Evolutionary conservation across 2,329 filamentous ascomycete species (phyloP).

Genomic region (Colletotrichum sp.): DNA sequence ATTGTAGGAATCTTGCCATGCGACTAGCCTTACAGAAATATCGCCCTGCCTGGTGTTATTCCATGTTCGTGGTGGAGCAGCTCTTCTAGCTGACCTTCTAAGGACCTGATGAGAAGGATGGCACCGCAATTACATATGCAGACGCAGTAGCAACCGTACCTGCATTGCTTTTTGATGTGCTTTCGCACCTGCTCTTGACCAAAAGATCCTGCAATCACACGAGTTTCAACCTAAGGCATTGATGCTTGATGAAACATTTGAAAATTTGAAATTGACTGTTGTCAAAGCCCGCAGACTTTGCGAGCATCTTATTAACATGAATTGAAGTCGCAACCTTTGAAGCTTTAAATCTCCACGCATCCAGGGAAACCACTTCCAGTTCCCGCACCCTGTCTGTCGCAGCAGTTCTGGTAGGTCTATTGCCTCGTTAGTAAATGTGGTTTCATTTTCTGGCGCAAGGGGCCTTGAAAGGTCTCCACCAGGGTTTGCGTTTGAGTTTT

Average conservation of each 20-base stretch:
- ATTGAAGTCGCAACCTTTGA: not conserved
- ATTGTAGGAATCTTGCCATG: no score
- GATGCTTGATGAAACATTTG: not conserved
- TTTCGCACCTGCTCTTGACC: no score
- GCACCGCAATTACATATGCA: fast-evolving
- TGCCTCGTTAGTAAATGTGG: not conserved
- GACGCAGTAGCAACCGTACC: not conserved
- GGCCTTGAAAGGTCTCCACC: not conserved
- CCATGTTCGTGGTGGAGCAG: not conserved
- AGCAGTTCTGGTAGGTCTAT: not conserved
- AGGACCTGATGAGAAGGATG: not conserved
- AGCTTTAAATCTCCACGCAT: not conserved
- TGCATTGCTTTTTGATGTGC: no score
- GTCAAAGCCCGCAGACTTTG: not conserved
- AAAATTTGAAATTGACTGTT: not conserved
- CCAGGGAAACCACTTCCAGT: not conserved
- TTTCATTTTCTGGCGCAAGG: not conserved
- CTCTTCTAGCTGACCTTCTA: not conserved
- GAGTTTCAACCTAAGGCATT: no score
- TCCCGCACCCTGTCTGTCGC: not conserved
- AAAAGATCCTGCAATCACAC: no score
- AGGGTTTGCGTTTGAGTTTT: not conserved
- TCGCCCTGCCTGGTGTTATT: fast-evolving
- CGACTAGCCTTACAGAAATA: no score
- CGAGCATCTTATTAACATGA: not conserved